phyloP scores from a whole-genome alignment of 2,329 filamentous ascomycete species.

The Aspergillus texensis region DNA sequence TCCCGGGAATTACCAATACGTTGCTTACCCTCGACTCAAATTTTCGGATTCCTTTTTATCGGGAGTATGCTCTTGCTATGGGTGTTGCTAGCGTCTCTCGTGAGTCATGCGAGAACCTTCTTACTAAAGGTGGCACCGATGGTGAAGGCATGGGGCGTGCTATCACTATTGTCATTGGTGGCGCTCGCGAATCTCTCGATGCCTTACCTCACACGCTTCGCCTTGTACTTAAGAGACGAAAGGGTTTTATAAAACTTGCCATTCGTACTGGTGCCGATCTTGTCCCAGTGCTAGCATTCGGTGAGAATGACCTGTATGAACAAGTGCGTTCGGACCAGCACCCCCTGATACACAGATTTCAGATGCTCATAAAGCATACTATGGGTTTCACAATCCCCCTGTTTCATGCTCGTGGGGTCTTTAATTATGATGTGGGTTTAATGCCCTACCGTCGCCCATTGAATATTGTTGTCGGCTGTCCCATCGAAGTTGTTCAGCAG shows the following conservation, averaged over 20 bases:
- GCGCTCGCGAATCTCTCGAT: constrained; percentile 88
- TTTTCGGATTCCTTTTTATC: constrained; percentile 89
- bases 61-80: constrained; percentile 89
- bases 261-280: constrained; percentile 90
- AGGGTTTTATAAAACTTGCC: constrained; percentile 92
- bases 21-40: constrained; percentile 93
- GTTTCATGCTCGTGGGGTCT: constrained; percentile 86
- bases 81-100: constrained; percentile 87
- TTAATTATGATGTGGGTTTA: constrained; percentile 96
- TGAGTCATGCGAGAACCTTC: constrained; percentile 85
- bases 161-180: constrained; percentile 93
- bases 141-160: constrained; percentile 87
- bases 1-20: constrained; percentile 93
- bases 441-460: constrained; percentile 90
- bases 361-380: constrained; percentile 80
- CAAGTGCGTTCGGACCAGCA: constrained; percentile 78
- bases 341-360: constrained; percentile 76
- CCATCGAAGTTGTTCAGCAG: constrained; percentile 69
- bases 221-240: constrained; percentile 79
- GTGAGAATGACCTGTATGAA: constrained; percentile 95
- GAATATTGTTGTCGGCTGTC: constrained; percentile 85
- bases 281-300: constrained; percentile 88
- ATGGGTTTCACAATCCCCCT: constrained; percentile 92
- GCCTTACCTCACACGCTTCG: constrained; percentile 76
- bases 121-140: constrained; percentile 77